phyloP scores from a whole-genome alignment of 768 basidiomycete species.

The Mycena epipterygia region DNA sequence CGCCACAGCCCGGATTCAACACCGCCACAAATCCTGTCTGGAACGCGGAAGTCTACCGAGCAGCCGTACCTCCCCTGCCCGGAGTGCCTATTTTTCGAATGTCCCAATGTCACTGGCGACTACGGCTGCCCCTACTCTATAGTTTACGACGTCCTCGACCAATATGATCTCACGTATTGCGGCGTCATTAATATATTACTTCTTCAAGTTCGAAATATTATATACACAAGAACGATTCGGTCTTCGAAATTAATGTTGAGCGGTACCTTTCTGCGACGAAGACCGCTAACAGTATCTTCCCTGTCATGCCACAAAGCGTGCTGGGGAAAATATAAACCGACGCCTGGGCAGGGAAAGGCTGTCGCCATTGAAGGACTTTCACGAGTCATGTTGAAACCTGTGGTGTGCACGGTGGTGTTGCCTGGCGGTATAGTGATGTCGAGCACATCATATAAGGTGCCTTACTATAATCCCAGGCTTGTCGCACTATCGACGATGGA shows the following conservation, averaged over 20 bases:
- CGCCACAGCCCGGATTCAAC: no score
- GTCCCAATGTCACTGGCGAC: not conserved
- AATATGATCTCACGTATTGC: not conserved
- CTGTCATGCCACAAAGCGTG: no score
- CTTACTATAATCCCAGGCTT: not conserved
- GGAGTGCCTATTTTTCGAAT: conserved; percentile 8
- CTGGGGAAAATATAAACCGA: no score
- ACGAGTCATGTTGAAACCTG: conserved; percentile 17
- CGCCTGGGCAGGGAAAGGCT: no score
- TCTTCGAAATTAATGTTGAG: no score
- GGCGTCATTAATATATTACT: no score
- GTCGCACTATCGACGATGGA: not conserved
- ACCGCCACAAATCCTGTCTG: not conserved
- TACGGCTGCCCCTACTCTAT: conserved; percentile 8
- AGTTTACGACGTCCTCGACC: not conserved
- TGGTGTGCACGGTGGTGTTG: not conserved
- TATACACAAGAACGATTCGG: no score
- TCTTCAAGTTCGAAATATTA: no score
- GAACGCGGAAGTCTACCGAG: not conserved
- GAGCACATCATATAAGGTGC: conserved; percentile 11
- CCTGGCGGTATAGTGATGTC: not conserved
- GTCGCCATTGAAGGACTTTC: no score
- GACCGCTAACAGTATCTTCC: no score
- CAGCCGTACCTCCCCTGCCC: conserved; percentile 1
- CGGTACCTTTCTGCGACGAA: no score